phyloP scores from a whole-genome alignment of 208 protist species.

The Leishmania braziliensis region DNA sequence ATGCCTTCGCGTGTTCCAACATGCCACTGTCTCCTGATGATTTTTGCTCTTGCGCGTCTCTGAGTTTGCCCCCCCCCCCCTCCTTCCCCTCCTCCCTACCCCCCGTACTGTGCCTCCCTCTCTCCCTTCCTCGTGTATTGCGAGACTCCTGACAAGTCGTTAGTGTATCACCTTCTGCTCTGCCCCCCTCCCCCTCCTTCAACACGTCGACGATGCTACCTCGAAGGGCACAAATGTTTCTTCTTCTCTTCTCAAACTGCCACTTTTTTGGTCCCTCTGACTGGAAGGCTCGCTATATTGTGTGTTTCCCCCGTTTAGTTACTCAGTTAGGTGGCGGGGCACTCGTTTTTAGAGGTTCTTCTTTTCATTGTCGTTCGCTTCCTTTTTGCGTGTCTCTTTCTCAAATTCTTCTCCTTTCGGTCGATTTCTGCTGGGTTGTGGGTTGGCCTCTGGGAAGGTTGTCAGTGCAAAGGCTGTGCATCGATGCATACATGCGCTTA shows the following conservation, averaged over 20 bases:
- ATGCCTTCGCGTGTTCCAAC: neutral
- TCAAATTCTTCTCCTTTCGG: slow-evolving; percentile 11
- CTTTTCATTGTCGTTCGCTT: neutral
- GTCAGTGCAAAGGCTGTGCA: neutral
- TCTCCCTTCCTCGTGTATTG: neutral
- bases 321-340: too few relatives aligned
- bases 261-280: neutral
- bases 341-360: too few relatives aligned
- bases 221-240: neutral
- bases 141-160: neutral
- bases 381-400: neutral
- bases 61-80: neutral
- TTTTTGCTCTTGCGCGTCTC: neutral
- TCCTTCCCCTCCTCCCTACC: too few relatives aligned
- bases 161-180: neutral
- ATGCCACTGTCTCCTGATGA: neutral
- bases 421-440: neutral
- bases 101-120: too few relatives aligned
- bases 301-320: neutral
- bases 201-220: neutral
- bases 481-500: neutral
- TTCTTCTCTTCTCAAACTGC: neutral
- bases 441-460: neutral
- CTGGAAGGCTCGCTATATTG: neutral
- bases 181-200: neutral